phyloP scores from a whole-genome alignment of 2,329 filamentous ascomycete genomes.

The Xylariales sp. region DNA sequence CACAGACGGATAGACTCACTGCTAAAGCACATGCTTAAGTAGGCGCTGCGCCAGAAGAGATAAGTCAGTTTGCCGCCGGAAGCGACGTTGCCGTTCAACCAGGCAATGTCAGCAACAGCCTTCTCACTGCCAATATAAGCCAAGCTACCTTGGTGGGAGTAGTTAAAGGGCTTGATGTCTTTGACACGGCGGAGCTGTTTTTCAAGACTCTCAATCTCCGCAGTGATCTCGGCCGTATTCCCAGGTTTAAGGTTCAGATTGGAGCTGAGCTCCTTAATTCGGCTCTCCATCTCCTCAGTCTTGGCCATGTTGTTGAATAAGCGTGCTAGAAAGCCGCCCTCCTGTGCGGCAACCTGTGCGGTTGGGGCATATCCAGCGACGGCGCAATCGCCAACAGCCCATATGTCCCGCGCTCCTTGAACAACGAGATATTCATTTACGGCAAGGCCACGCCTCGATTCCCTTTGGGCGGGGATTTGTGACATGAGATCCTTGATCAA shows the following conservation, averaged over 20 bases:
- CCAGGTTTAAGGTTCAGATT: constrained; percentile 70
- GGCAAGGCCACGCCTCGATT: constrained; percentile 91
- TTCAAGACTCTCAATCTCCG: constrained; percentile 86
- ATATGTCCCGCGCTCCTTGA: constrained; percentile 95
- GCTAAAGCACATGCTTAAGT: constrained; percentile 99
- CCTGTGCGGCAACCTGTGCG: constrained; percentile 94
- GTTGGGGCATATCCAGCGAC: constrained; percentile 98
- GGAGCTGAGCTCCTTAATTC: constrained; percentile 76
- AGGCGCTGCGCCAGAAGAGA: constrained; percentile 97
- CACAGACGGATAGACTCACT: constrained; percentile 70
- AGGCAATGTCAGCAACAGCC: constrained; percentile 96
- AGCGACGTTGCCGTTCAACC: constrained; percentile 96
- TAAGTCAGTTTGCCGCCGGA: constrained; percentile 94
- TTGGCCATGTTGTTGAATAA: constrained; percentile 99
- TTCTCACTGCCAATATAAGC: constrained; percentile 99
- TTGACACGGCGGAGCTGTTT: constrained; percentile 89
- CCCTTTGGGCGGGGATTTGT: constrained; percentile 93
- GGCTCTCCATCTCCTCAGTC: constrained; percentile 82
- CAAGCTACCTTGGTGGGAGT: constrained; percentile 95
- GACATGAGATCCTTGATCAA: constrained; percentile 91
- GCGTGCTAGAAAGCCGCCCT: constrained; percentile 92
- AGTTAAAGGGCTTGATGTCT: constrained; percentile 97
- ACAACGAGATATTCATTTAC: constrained; percentile 99
- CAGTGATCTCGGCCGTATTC: constrained; percentile 74
- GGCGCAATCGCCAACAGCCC: constrained; percentile 97